Evolutionary conservation across 805 yeast species (phyloP).

Genomic region (baker's yeast (Saccharomyces cerevisiae)): DNA sequence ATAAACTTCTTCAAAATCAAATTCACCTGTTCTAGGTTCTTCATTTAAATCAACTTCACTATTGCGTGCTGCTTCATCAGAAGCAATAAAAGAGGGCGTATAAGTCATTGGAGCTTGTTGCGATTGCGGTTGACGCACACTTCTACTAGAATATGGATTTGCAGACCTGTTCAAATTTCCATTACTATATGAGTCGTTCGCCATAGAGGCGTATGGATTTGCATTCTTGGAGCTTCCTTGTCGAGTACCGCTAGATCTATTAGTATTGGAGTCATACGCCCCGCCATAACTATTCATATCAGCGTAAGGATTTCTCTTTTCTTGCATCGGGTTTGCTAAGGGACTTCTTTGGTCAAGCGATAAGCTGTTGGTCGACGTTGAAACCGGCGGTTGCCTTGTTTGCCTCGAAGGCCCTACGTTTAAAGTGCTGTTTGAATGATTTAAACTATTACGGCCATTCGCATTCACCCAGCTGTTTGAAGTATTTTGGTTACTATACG

Average conservation of each 20-base stretch:
- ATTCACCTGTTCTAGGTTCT: constrained; percentile 11
- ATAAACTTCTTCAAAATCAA: constrained; percentile 19
- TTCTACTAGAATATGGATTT: constrained; percentile 1
- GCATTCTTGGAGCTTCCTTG: constrained; percentile 2
- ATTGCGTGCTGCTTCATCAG: neutral
- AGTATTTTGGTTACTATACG: neutral
- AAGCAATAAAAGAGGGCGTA: neutral
- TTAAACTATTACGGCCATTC: neutral
- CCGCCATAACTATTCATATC: constrained; percentile 1
- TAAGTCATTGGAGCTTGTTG: neutral
- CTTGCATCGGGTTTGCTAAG: neutral
- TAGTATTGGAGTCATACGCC: neutral
- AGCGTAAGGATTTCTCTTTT: constrained; percentile 7
- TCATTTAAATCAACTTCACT: constrained; percentile 5
- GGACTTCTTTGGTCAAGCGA: neutral
- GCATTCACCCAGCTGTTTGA: neutral
- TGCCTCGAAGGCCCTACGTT: neutral
- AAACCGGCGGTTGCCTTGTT: neutral
- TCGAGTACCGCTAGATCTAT: neutral
- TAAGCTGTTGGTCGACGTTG: neutral
- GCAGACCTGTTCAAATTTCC: neutral
- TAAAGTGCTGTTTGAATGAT: neutral
- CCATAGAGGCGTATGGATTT: constrained; percentile 5
- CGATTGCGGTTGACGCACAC: neutral
- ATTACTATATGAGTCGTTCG: neutral